These are phyloP conservation scores for Carex kokanica DNA, from an alignment of 176 grass and related monocot genomes.

Conservation along the genomic window DNA sequence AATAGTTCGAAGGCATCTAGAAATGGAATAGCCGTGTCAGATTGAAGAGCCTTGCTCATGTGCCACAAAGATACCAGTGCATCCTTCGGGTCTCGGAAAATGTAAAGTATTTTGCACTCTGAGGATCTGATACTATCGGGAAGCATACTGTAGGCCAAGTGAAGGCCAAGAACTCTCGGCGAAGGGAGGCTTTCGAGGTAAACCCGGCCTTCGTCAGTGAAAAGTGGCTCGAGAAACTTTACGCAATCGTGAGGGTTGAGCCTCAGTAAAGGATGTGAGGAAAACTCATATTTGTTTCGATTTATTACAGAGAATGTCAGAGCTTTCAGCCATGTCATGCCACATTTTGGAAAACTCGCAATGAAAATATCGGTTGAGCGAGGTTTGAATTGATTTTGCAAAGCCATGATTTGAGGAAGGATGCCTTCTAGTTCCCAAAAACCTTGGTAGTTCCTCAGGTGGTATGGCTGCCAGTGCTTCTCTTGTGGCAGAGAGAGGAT, in stretches of 20 bases:
- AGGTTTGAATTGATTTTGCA: constrained; percentile 16
- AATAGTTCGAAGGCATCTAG: background rate
- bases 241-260: constrained; percentile 3
- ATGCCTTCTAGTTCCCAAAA: constrained; percentile 17
- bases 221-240: background rate
- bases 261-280: constrained; percentile 11
- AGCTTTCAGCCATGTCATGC: constrained; percentile 39
- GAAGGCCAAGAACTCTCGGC: constrained; percentile 2
- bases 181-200: constrained; percentile 11
- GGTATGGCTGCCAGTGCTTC: background rate
- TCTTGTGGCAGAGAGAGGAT: constrained; percentile 21
- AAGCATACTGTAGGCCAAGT: constrained; percentile 26
- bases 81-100: constrained; percentile 31
- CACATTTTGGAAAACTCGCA: constrained; percentile 13
- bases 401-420: background rate
- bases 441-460: constrained; percentile 14
- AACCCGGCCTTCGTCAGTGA: background rate
- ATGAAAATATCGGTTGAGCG: constrained; percentile 18
- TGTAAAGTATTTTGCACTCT: constrained; percentile 15
- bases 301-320: constrained; percentile 14
- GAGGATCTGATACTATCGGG: constrained; percentile 4
- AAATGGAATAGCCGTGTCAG: background rate
- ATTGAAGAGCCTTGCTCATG: background rate
- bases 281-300: background rate
- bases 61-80: constrained; percentile 12